Conservation (phyloP, 2,329 filamentous ascomycete species). For the Talaromyces albobiverticillius region DNA sequence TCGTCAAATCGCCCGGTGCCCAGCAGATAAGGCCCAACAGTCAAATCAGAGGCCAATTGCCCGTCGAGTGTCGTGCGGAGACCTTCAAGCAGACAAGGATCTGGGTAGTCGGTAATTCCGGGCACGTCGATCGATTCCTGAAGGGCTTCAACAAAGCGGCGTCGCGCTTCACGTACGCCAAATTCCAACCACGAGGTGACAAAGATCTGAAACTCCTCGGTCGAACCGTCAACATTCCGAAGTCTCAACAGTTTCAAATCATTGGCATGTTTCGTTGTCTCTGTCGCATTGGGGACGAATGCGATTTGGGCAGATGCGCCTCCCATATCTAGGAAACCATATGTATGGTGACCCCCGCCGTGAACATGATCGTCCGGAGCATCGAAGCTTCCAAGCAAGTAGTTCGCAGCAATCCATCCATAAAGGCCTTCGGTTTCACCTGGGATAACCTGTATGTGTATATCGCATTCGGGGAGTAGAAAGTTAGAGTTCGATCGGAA, state of each 20-base stretch:
- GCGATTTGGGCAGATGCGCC: constrained; percentile 97
- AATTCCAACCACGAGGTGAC: constrained; percentile 97
- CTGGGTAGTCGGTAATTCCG: constrained; percentile 67
- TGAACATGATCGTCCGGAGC: constrained; percentile 70
- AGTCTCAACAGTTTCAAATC: constrained; percentile 84
- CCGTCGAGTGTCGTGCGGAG: constrained; percentile 73
- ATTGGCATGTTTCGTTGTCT: constrained; percentile 82
- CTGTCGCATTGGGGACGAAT: constrained; percentile 90
- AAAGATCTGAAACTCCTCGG: constrained; percentile 83
- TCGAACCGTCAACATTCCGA: constrained; percentile 74
- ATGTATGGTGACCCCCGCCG: constrained; percentile 87
- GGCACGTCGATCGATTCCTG: constrained; percentile 61
- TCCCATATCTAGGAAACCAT: constrained; percentile 98
- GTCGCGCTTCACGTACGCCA: constrained; percentile 89
- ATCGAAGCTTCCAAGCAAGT: constrained; percentile 88
- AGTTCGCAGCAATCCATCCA: constrained; percentile 97
- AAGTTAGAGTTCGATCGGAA: constrained; percentile 74
- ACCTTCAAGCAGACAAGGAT: constrained; percentile 84
- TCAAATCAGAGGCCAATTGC: constrained; percentile 41
- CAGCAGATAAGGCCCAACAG: constrained; percentile 56
- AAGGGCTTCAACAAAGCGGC: constrained; percentile 78
- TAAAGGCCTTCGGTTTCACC: constrained; percentile 95
- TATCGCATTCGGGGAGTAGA: constrained; percentile 79
- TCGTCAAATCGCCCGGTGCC: constrained; percentile 86
- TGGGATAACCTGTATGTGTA: constrained; percentile 90